Base-by-base conservation (phyloP, 2,329 filamentous ascomycete genomes). In the Colletotrichum higginsianum region DNA sequence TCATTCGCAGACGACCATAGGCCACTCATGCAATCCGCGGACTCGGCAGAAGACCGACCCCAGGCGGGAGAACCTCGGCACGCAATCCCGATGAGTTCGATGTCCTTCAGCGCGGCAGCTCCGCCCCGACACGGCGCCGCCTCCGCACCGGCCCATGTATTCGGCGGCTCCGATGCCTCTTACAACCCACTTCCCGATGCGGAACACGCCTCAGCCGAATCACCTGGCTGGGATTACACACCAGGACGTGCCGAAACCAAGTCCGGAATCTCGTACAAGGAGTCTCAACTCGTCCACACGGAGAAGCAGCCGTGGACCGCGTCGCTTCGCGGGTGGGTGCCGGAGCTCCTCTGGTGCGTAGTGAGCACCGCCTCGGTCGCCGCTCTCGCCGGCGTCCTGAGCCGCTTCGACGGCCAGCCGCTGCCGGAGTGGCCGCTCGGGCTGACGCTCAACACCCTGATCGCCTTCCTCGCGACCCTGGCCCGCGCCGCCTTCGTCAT, bases 371-470 rank as follows among this genome's bases (percentile, higher is more conserved):
- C 47, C 49, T 63, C 61, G 13, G 61, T 63, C n/a, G 61, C 49
- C 16, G 61, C 61, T 6, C 61, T 63, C 18, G 61, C 49, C 21
- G 38, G 35, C 2, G 38, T 63, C 4, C 15, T 63, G 16, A 53
- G 47, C 15, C 61, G 38, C 2, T 63, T 63, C 38, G 61, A 61
- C 15, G 23, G 26, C 13, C 57, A 47, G n/a, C 57, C 42, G 6
- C 42, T 61, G 16, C 57, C 57, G 4, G 42, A 47, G 6, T 74
- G 75, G 74, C 73, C 73, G 11, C 40, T 77, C 13, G 75, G 76
- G 5, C 55, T 79, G 53, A 79, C 77, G 1, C 75, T 79, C 49
- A 79, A 79, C 67, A 79, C 78, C 0, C 60, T 78, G 3, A 61
- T 79, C 11, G 76, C 77, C 8, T 75, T 79, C 58, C 67, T 80